These are phyloP conservation scores for Sarocladiaceae sp. DNA, from an alignment of 2,329 filamentous ascomycete species.

Conservation along the genomic window DNA sequence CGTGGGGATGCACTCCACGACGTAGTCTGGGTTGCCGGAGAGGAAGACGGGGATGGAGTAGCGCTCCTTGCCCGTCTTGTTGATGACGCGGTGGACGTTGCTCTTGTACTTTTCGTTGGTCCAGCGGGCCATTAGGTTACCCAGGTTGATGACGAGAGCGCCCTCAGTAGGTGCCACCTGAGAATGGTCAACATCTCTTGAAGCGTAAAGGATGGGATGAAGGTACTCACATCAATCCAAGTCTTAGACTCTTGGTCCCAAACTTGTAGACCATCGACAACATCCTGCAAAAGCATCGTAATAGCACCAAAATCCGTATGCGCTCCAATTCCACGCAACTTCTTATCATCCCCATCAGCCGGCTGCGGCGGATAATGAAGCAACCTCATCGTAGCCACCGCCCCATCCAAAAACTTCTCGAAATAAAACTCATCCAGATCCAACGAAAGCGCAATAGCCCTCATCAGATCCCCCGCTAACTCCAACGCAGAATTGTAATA, in stretches of 20 bases:
- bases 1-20: constrained; percentile 28
- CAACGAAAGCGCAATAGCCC: constrained; percentile 37
- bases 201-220: background rate
- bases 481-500: constrained; percentile 36
- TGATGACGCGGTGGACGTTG: constrained; percentile 52
- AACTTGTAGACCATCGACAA: constrained; percentile 47
- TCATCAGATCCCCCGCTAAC: constrained; percentile 35
- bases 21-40: constrained; percentile 45
- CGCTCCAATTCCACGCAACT: constrained; percentile 37
- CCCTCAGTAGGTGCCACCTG: constrained; percentile 37
- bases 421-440: constrained; percentile 37
- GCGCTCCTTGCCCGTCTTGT: constrained; percentile 42
- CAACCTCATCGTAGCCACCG: constrained; percentile 39
- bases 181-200: background rate
- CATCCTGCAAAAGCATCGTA: constrained; percentile 50
- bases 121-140: constrained; percentile 45
- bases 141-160: constrained; percentile 48
- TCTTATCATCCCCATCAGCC: constrained; percentile 25
- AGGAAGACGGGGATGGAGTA: constrained; percentile 56
- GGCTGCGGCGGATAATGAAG: constrained; percentile 45
- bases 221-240: constrained; percentile 33
- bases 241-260: constrained; percentile 36
- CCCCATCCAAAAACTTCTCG: constrained; percentile 36
- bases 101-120: constrained; percentile 49
- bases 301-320: constrained; percentile 55